Evolutionary conservation across 1,284 basidiomycete species (phyloP), one percentile per base, ranked within the genome.

Genomic region (Paramarasmius palmivorus): DNA sequence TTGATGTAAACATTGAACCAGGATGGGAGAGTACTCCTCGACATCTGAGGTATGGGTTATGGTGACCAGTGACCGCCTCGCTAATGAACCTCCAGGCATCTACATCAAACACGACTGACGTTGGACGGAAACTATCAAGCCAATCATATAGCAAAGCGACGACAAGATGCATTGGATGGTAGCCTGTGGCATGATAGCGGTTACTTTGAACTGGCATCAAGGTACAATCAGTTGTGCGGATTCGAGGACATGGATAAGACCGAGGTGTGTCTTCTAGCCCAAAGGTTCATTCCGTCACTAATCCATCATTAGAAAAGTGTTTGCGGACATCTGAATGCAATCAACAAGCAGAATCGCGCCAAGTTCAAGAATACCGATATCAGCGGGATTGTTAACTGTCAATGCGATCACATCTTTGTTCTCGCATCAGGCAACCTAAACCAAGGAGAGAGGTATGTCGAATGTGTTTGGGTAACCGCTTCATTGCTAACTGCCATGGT

Each of bases 321-420:
- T 1, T 46, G 44, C n/a, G 44, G 44, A 2, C 44, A 46, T n/a
- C n/a, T 46, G 8, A 46, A 46, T 10, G n/a, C 44, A 2, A 29
- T 46, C 1, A 46, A 46, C 25, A 46, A 46, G 25, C 44, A 46
- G 25, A 32, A 46, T 15, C 7, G 29, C 4, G 22, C 19, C 6
- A 46, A 46, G 19, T 46, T 29, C 23, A 46, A 46, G 14, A 46
- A 46, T 29, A 46, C 29, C 25, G 25, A 46, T 29, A 46, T 46
- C 25, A 46, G 44, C 17, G 44, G 44, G 25, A 32, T 46, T 32
- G 44, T 46, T 1, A 46, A 32, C 14, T 46, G 44, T 32, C 23
- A 46, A n/a, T 46, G 44, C 14, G 25, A 29, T 15, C 44, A 46
- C 25, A 32, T 46, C 14, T 46, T 46, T 32, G 26, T 46, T 10